Evolutionary conservation across 1,284 basidiomycete species (phyloP), one percentile per base, ranked within the genome.

Genomic region (Sanghuangporus weigelae): DNA sequence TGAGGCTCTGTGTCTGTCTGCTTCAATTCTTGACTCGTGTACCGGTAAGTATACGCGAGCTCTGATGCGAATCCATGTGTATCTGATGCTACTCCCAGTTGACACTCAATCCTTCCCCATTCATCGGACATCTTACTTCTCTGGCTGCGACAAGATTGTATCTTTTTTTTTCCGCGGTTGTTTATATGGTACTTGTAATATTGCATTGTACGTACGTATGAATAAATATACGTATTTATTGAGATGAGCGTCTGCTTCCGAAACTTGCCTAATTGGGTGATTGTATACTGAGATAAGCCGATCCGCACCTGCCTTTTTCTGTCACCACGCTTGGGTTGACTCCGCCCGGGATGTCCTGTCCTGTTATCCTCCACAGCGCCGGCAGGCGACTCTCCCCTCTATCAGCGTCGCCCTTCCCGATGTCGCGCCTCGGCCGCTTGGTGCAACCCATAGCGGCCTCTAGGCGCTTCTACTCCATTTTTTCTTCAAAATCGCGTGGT

Each of bases 401-500:
- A 36, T 49, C 56, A 42, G 56, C 62, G 12, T 31, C 53, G n/a
- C 39, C 19, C 31, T 44, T 3, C 42, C 23, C 68, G 67, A 78
- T 79, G 79, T 74, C 74, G 57, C 67, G 81, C 68, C 72, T 87
- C 66, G 72, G 75, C 67, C 82, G 83, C 62, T 72, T 86, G 63
- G 73, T 84, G 57, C 81, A 75, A 57, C 78, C 79, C 66, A 66
- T 78, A 50, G 80, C 80, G 56, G 77, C 77, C 31, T 71, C 79
- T 14, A 75, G 82, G 62, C 82, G 90, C 71, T 74, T 84, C 16
- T 92, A 90, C 70, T 92, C 89, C 2, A 87, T 88, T 69, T 92
- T 90, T 75, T 91, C 88, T 12, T 85, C 85, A 39, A 89, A 89
- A 69, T 78, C 87, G 1, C 88, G 89, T 2, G 86, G 89, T 16